A percentile compares a stretch with the other conserved stretches of the same genome.
These are phyloP conservation scores for Epipyxis sp. DNA, from an alignment of 108 stramenopile genomes.

Conservation along the genomic window DNA sequence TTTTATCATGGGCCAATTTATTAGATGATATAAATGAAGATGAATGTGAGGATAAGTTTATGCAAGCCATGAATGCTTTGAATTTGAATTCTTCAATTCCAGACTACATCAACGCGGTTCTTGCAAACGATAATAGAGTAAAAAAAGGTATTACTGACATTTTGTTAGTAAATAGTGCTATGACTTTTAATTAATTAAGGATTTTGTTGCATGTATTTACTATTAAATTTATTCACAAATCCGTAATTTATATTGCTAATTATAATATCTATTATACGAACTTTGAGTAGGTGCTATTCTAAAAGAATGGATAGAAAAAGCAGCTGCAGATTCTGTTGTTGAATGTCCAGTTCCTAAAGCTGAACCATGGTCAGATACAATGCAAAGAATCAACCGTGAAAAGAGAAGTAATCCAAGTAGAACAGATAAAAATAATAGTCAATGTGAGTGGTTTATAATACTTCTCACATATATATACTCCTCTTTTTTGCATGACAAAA, in stretches of 20 bases:
- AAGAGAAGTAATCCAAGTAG: no score
- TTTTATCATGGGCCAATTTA: background rate
- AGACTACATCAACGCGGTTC: background rate
- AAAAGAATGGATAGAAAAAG: conserved; percentile 9
- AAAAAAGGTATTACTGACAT: no score
- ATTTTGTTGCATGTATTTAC: no score
- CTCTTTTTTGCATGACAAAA: background rate
- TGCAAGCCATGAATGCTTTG: background rate
- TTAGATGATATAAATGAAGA: background rate
- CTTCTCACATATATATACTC: background rate
- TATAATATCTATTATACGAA: no score
- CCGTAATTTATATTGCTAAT: no score
- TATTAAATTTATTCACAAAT: no score
- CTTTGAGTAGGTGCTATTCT: background rate
- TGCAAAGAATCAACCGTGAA: no score
- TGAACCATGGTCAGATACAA: background rate
- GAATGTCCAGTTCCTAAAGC: background rate
- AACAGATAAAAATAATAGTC: no score
- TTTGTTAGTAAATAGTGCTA: no score
- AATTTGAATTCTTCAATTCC: background rate
- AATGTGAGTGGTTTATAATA: no score
- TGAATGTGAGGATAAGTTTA: background rate
- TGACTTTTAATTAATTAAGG: no score
- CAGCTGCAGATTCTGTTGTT: background rate
- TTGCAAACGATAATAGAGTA: background rate